phyloP scores from a whole-genome alignment of 352 stramenopile genomes.

The Lagenidium giganteum region DNA sequence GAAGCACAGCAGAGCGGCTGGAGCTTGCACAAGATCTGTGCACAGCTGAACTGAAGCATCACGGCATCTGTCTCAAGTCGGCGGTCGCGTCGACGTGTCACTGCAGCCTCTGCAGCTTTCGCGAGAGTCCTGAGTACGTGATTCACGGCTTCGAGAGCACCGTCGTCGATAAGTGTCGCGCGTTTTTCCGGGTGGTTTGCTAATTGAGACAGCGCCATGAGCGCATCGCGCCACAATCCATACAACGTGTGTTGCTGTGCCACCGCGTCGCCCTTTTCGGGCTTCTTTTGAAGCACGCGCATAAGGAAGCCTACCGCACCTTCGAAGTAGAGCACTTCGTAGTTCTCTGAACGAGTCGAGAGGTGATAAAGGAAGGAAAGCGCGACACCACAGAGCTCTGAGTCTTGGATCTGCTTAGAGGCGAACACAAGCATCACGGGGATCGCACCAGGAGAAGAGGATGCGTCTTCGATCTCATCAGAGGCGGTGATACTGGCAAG shows the following conservation, averaged over 20 bases:
- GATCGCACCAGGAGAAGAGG: conserved; percentile 56
- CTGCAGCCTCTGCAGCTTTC: conserved; percentile 26
- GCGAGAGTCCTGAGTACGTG: too few species aligned
- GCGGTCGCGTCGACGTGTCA: conserved; percentile 31
- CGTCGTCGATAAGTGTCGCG: conserved; percentile 43
- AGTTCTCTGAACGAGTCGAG: conserved; percentile 58
- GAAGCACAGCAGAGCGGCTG: conserved; percentile 41
- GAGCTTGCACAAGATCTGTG: conserved; percentile 59
- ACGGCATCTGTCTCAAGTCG: conserved; percentile 40
- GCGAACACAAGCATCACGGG: conserved; percentile 62
- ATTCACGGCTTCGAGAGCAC: conserved; percentile 56
- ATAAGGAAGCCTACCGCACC: conserved; percentile 51
- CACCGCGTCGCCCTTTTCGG: too few species aligned
- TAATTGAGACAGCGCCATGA: conserved; percentile 56
- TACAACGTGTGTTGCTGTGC: conserved; percentile 56
- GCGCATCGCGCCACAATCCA: conserved; percentile 38
- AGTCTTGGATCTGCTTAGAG: conserved; percentile 44
- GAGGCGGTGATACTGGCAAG: conserved; percentile 27
- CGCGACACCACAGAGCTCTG: conserved; percentile 61
- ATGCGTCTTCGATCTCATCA: conserved; percentile 15
- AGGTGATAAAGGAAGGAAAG: conserved; percentile 70
- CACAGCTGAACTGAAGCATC: conserved; percentile 41
- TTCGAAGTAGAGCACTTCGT: conserved; percentile 59
- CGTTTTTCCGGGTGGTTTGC: conserved; percentile 33
- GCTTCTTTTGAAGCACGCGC: conserved; percentile 40